A percentile compares a stretch with the other conserved stretches of the same genome.
phyloP scores from a whole-genome alignment of 2,329 filamentous ascomycete species.

The Pseudocercospora crystallina region DNA sequence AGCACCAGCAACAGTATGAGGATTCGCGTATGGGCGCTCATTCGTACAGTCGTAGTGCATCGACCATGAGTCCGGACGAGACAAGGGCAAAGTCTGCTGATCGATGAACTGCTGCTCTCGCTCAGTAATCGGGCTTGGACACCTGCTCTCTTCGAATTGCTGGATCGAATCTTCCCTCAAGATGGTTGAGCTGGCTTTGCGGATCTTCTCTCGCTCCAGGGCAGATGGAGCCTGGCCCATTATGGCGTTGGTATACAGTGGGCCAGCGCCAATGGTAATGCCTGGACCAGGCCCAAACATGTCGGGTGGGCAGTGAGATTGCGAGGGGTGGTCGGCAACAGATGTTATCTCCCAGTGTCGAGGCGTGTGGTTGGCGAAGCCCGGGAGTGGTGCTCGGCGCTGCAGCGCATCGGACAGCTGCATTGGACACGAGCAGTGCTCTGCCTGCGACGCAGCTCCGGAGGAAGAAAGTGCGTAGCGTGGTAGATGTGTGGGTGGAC shows the following conservation, averaged over 20 bases:
- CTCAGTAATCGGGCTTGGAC: slow-evolving; percentile 12
- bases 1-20: slow-evolving; percentile 17
- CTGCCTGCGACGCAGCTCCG: slow-evolving; percentile 11
- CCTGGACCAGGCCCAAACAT: slow-evolving; percentile 27
- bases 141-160: slow-evolving; percentile 23
- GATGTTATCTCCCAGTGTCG: slow-evolving; percentile 32
- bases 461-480: slow-evolving; percentile 11
- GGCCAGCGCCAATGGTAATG: slow-evolving; percentile 24
- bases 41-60: slow-evolving; percentile 32
- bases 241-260: slow-evolving; percentile 24
- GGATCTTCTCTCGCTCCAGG: slow-evolving; percentile 20
- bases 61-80: slow-evolving; percentile 28
- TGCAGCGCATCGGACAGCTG: slow-evolving; percentile 34
- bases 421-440: slow-evolving; percentile 32
- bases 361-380: slow-evolving; percentile 38
- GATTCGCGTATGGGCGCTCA: slow-evolving; percentile 27
- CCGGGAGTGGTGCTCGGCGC: slow-evolving; percentile 28
- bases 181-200: slow-evolving; percentile 28
- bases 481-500: slow-evolving; percentile 12
- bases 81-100: slow-evolving; percentile 14
- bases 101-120: slow-evolving; percentile 3
- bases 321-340: slow-evolving; percentile 25
- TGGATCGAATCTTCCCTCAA: slow-evolving; percentile 31
- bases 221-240: slow-evolving; percentile 33
- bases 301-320: slow-evolving; percentile 26